These are phyloP conservation scores for Perkinsus olseni DNA, from an alignment of 169 alveolate species.

Conservation along the genomic window DNA sequence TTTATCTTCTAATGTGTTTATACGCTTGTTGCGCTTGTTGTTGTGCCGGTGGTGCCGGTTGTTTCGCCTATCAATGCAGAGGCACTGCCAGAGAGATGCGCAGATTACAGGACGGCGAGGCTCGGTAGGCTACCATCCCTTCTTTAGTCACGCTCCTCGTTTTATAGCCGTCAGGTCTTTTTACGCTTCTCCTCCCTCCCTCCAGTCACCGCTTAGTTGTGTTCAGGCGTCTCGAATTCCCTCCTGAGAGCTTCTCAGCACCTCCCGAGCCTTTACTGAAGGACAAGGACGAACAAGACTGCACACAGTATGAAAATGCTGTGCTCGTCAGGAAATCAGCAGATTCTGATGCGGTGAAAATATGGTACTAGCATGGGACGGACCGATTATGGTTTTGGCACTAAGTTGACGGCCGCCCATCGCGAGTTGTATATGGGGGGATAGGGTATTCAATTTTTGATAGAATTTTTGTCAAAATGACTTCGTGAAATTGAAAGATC, in stretches of 20 bases:
- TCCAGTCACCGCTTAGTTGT: neutral
- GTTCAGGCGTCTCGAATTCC: neutral
- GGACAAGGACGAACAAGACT: neutral
- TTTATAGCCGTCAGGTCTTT: too few species aligned
- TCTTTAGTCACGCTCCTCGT: neutral
- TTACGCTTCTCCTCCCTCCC: too few species aligned
- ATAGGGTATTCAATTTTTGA: too few species aligned
- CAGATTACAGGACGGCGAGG: neutral
- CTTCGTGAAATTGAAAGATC: too few species aligned
- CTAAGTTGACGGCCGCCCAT: too few species aligned
- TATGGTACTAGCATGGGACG: neutral
- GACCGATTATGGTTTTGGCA: too few species aligned
- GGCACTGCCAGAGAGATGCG: neutral
- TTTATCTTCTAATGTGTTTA: neutral
- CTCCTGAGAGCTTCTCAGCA: neutral
- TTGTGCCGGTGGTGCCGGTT: neutral
- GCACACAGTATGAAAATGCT: neutral
- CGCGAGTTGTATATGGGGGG: too few species aligned
- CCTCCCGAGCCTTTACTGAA: neutral
- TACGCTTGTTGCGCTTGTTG: neutral
- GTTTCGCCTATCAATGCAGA: neutral
- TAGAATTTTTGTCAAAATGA: too few species aligned
- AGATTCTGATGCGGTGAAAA: neutral
- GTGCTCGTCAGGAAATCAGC: neutral
- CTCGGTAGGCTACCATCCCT: neutral